Evolutionary conservation across 495 filamentous ascomycete species (phyloP), one percentile per base, ranked within the genome.

Genomic region (Penicillium turbatum): DNA sequence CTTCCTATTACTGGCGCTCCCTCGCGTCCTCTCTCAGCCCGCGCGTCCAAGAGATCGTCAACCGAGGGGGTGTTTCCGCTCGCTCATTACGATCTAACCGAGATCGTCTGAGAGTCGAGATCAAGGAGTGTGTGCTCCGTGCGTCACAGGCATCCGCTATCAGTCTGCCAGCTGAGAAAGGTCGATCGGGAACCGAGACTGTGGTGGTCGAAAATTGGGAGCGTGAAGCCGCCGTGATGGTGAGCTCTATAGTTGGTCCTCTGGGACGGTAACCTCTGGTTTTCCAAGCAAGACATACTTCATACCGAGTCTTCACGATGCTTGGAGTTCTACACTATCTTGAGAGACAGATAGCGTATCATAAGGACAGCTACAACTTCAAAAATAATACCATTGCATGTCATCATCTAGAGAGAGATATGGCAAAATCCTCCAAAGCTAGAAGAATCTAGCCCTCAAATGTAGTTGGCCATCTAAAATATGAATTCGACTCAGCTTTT

Each of bases 151-250:
- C 90, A 21, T 84, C 89, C 72, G 74, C 52, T 64, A 72, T 75
- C 16, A 65, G 62, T 15, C 53, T 63, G 0, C 74, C 76, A 51
- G 60, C 63, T 12, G 74, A 73, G 35, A 70, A 66, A 21, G 57
- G 68, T 67, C 72, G 62, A 72, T 73, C 62, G 36, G 63, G 75
- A n/a, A 54, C 53, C 6, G 60, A 72, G 11, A 69, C 67, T 0
- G 62, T 65, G 5, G 71, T 67, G 38, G 72, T 70, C 48, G 76
- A 79, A 35, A 79, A 76, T 47, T 96, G 90, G 86, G 95, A 97
- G 64, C 82, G 92, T 50, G 93, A 97, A 71, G 86, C 92, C 26
- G 92, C 92, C 6, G 92, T 98, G 31, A 96, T 98, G 91, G 87
- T 95, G 47, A 85, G 87, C 49, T 84, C 86, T 39, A 82, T 95